A percentile compares a stretch with the other conserved stretches of the same genome.
These are phyloP conservation scores for Effrenium voratum DNA, from an alignment of 73 alveolate genomes.

Conservation along the genomic window DNA sequence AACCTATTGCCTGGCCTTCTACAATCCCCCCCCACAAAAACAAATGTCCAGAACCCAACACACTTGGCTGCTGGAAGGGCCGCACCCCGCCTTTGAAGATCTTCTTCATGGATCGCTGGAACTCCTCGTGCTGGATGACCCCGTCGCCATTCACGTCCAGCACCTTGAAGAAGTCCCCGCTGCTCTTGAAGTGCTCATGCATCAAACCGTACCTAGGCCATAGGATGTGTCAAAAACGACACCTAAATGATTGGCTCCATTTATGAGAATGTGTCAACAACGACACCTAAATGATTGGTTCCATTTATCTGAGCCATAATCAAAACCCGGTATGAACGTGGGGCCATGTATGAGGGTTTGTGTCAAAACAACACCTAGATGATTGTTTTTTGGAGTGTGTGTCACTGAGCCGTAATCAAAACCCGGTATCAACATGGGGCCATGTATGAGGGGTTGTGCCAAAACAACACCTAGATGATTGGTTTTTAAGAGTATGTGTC, in stretches of 20 bases:
- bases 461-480: no score
- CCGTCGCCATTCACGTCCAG: conserved; percentile 85
- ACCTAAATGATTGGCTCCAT: neutral
- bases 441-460: no score
- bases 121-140: conserved; percentile 78
- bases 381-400: no score
- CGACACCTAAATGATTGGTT: neutral
- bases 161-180: conserved; percentile 81
- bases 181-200: conserved; percentile 60
- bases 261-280: neutral
- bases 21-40: no score
- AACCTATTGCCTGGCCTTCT: no score
- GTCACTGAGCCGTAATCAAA: no score
- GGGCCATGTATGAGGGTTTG: no score
- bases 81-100: conserved; percentile 82
- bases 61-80: no score
- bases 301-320: neutral
- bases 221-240: neutral
- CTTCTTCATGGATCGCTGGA: conserved; percentile 85
- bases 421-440: no score
- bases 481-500: no score
- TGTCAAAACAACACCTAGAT: no score
- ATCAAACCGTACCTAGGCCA: conserved; percentile 35
- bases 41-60: no score
- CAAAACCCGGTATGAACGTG: neutral